Evolutionary conservation across 805 yeast species (phyloP), one percentile per base, ranked within the genome.

Genomic region (Metschnikowia cerradonensis): DNA sequence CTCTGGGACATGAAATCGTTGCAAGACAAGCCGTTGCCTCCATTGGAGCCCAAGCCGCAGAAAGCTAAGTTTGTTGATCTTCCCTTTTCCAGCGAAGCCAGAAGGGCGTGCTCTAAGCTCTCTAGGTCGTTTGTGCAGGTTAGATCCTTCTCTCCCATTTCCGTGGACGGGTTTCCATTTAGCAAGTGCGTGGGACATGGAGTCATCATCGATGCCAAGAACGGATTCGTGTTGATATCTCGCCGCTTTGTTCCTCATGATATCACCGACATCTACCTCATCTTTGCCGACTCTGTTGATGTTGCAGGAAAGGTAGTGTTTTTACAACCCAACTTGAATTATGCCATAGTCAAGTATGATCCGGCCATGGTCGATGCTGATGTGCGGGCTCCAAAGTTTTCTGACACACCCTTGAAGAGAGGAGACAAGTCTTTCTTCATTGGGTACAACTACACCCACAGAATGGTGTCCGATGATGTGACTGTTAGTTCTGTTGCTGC

Each of bases 321-420:
- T 59, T 71, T 89, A 61, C 97, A 90, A 64, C 97, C 97, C 33
- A 81, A 88, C 35, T 88, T 86, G 59, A 90, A 90, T 58, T 90
- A 86, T 66, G 90, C 95, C 1, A 81, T 90, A 50, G 75, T 91
- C 23, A 81, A 88, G 64, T 91, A 89, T 65, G 96, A 91, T 63
- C 90, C 96, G 7, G 60, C 73, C 4, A 69, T 89, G 46, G 85
- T 91, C 14, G 65, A 78, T 20, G 91, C 96, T 2, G 86, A 86
- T 39, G 80, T 89, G 7, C 68, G 72, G 41, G 79, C 95, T 1
- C 94, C 96, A 3, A 73, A 73, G 49, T 79, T 89, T 56, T 72
- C 85, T 42, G 57, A 67, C 5, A 64, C 57, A 6, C 83, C 86
- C 33, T 72, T 90, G 60, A 73, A 78, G 53, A 82, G 90, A 63